Base-by-base conservation (phyloP, 495 filamentous ascomycete genomes). In the Penicillium coffeae region DNA sequence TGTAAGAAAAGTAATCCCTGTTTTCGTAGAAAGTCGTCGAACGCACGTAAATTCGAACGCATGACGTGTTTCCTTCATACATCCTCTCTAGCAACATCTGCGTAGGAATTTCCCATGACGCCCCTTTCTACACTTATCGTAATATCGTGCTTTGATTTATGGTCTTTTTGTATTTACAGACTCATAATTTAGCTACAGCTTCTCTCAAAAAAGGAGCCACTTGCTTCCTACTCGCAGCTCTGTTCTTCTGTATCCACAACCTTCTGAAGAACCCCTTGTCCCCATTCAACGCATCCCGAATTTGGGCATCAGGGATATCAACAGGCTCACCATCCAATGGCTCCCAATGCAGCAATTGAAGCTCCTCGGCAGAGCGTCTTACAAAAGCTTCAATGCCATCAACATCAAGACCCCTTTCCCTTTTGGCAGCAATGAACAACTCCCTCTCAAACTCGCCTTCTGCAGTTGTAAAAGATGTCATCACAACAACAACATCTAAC, bases 161-260 rank as follows among this genome's bases (percentile, higher is more conserved):
- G 16, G 37, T 32, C 19, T 32, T 21, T 38, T 34, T 36, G 47
- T 33, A 14, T n/a, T n/a, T n/a, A n/a, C n/a, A n/a, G n/a, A n/a
- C n/a, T 47, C 19, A 38, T 27, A 65, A 45, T 38, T 68, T 66
- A 43, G 69, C 68, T 60, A 89, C 76, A 16, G 76, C 82, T 52
- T 78, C 78, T 58, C 90, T 79, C 55, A 97, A 51, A 66, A 95
- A 68, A 22, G 92, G 92, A 25, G 85, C 91, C 35, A 97, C 88
- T 73, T 89, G 85, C 70, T 97, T 97, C 55, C 92, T 73, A 65
- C 90, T 96, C 49, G 81, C 74, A 40, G 77, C 73, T 18, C 85
- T 52, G 55, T 83, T 76, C 19, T 63, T 67, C 74, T 96, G 91
- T 54, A 71, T 64, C 87, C 88, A 92, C 21, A 85, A 72, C 39